Evolutionary conservation across 1,284 basidiomycete species (phyloP).

Genomic region (Leccinum huronense): DNA sequence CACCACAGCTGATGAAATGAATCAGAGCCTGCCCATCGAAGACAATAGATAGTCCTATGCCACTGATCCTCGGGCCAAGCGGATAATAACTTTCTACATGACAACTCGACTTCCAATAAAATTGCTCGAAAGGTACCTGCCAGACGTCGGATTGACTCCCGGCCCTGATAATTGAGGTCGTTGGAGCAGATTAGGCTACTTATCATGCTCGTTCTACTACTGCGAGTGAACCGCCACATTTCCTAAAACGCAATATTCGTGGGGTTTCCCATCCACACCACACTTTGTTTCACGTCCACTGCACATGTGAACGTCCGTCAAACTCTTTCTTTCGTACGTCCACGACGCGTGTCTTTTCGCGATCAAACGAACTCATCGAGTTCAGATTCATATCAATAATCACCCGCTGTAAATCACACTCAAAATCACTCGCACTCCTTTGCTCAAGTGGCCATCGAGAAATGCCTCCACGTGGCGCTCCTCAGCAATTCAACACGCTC

Average conservation of each 20-base stretch:
- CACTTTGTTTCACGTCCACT: constrained; percentile 1
- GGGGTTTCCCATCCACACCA: constrained; percentile 10
- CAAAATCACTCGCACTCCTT: constrained; percentile 11
- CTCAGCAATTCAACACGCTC: constrained; percentile 25
- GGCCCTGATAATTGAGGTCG: background rate
- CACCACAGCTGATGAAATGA: background rate
- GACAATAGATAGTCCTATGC: background rate
- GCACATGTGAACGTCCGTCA: constrained; percentile 13
- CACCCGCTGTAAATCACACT: constrained; percentile 5
- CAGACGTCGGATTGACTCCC: background rate
- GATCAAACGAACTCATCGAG: background rate
- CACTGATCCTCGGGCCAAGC: background rate
- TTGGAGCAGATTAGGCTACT: background rate
- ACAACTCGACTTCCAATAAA: background rate
- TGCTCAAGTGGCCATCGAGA: background rate
- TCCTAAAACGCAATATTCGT: constrained; percentile 19
- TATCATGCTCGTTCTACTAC: too few relatives aligned
- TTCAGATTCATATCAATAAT: background rate
- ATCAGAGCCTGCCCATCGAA: background rate
- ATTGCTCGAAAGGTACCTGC: background rate
- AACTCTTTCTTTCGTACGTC: constrained; percentile 13
- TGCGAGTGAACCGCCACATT: constrained; percentile 21
- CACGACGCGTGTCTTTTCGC: constrained; percentile 8
- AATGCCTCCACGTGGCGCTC: constrained; percentile 32
- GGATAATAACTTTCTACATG: background rate